Evolutionary conservation across 2,329 filamentous ascomycete genomes (phyloP), one percentile per base, ranked within the genome.

Genomic region (Westerdykella ornata): DNA sequence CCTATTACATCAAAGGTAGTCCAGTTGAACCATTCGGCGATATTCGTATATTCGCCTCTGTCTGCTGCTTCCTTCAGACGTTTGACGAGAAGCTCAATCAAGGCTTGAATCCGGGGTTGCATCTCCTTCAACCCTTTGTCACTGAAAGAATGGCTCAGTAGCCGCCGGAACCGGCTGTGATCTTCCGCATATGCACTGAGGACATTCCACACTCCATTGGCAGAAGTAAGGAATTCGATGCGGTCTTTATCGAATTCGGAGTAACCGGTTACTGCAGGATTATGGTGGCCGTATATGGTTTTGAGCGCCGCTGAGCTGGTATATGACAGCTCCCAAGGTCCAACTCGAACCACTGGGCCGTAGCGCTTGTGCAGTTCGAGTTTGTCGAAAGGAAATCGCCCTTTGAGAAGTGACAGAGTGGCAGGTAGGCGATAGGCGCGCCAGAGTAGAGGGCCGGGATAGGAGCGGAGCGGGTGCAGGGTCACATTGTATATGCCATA

Each of bases 261-360:
- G 35, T 45, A 49, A n/a, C 38, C 34, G 18, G 45, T 29, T 1
- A 32, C 42, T 12, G 42, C 30, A 11, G 20, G 22, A 17, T 20
- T 44, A 20, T 38, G 35, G 31, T 32, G 32, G 29, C 38, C 62
- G 42, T 67, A 66, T 30, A 72, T 69, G 26, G 72, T 63, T 48
- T 63, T 62, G 57, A 67, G 73, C 4, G 60, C 55, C 2, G 58
- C 42, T 5, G 59, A 52, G 7, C 59, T 54, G 18, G 56, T 64
- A 52, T 72, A 75, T 2, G 70, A 67, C 3, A 76, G 63, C 46
- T 75, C 69, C 41, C 71, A 63, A 3, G 73, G 72, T 2, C 61
- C 63, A 22, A 72, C 56, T 5, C 73, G 68, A 5, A 76, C 70
- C 1, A 74, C 65, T 1, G 62, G 59, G 6, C 72, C 72, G 12